These are phyloP conservation scores for Fulvia fulva DNA, from an alignment of 2,329 filamentous ascomycete species.

Conservation along the genomic window DNA sequence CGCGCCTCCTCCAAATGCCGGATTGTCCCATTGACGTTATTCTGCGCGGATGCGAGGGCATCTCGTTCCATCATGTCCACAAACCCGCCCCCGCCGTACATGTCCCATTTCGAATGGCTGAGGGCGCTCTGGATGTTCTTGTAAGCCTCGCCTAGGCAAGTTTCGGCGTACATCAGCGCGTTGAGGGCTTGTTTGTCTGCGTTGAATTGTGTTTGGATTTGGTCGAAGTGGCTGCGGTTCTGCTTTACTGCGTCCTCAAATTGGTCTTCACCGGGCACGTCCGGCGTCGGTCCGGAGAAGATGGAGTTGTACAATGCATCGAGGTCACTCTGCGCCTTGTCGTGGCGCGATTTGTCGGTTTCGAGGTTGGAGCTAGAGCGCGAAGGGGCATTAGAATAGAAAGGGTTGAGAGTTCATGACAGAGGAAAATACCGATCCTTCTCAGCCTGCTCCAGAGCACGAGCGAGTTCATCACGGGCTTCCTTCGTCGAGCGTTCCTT, in stretches of 20 bases:
- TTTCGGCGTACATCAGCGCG: slow-evolving; percentile 34
- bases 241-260: slow-evolving; percentile 39
- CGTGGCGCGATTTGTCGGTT: slow-evolving; percentile 31
- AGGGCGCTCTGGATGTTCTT: slow-evolving; percentile 43
- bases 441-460: slow-evolving; percentile 41
- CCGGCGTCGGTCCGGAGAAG: slow-evolving; percentile 52
- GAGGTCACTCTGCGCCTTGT: slow-evolving; percentile 46
- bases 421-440: no score
- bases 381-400: no score
- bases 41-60: slow-evolving; percentile 48
- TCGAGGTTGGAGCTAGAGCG: slow-evolving; percentile 40
- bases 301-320: slow-evolving; percentile 53
- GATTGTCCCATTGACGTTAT: slow-evolving; percentile 28
- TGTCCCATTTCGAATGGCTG: slow-evolving; percentile 42
- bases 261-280: slow-evolving; percentile 52
- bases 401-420: no score
- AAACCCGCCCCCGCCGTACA: slow-evolving; percentile 49
- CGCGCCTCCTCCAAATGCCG: slow-evolving; percentile 25
- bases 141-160: slow-evolving; percentile 36
- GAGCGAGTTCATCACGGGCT: slow-evolving; percentile 39
- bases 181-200: slow-evolving; percentile 42
- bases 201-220: slow-evolving; percentile 36
- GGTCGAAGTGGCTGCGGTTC: slow-evolving; percentile 39
- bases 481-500: slow-evolving; percentile 46
- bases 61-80: slow-evolving; percentile 54